phyloP scores from a whole-genome alignment of 805 yeast genomes.

The Starmera quercuum region DNA sequence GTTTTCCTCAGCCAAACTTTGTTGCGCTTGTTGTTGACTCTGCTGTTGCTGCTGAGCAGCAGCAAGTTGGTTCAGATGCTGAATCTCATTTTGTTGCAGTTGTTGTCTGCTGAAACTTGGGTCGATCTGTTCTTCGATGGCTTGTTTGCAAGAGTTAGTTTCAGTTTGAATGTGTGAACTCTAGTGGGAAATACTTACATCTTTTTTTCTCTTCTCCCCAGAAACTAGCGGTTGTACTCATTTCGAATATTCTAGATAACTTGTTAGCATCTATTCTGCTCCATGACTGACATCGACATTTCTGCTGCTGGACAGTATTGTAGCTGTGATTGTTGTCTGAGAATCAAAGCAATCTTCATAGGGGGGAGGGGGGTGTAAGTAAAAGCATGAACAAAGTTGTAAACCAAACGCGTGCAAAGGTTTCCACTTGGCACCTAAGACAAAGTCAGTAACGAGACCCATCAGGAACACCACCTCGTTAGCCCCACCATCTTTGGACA shows the following conservation, averaged over 20 bases:
- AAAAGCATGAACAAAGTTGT: too few relatives aligned
- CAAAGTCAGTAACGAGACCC: too few relatives aligned
- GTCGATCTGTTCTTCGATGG: constrained; percentile 22
- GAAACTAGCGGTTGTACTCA: background rate
- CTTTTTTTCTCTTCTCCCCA: background rate
- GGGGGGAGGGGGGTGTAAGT: background rate
- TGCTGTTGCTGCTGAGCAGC: background rate
- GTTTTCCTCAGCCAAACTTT: constrained; percentile 10
- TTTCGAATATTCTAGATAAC: background rate
- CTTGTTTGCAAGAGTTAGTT: too few relatives aligned
- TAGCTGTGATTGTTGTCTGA: background rate
- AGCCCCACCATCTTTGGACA: too few relatives aligned
- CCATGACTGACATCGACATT: too few relatives aligned
- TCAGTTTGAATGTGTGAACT: too few relatives aligned
- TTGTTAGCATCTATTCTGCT: background rate
- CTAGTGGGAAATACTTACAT: background rate
- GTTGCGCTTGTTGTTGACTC: background rate
- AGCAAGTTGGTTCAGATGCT: constrained; percentile 9
- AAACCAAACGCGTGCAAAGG: too few relatives aligned
- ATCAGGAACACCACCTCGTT: too few relatives aligned
- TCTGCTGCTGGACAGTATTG: too few relatives aligned
- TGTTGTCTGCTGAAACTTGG: constrained; percentile 19
- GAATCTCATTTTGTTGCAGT: constrained; percentile 7
- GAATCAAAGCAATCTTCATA: background rate
- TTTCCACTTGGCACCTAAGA: too few relatives aligned